These are phyloP conservation scores for Aspergillus fijiensis DNA, from an alignment of 2,329 filamentous ascomycete species.

Conservation along the genomic window DNA sequence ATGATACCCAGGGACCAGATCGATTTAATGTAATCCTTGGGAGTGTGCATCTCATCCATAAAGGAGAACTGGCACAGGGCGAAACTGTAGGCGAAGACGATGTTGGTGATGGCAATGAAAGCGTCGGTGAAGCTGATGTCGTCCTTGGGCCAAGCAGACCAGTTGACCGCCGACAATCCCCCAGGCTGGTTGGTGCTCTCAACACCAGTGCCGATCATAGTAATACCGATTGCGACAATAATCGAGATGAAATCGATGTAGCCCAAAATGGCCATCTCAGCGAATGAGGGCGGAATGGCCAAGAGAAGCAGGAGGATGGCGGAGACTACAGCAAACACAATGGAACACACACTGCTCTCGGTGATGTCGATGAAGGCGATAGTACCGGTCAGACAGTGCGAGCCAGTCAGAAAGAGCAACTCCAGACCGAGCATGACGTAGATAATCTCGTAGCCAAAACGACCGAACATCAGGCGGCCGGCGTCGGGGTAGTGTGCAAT, in stretches of 20 bases:
- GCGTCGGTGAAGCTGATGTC: slow-evolving; percentile 33
- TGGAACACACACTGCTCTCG: slow-evolving; percentile 40
- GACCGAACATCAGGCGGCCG: slow-evolving; percentile 44
- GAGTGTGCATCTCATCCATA: slow-evolving; percentile 29
- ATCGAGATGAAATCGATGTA: slow-evolving; percentile 41
- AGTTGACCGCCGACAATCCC: slow-evolving; percentile 27
- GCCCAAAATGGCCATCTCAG: slow-evolving; percentile 39
- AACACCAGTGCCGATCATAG: slow-evolving; percentile 37
- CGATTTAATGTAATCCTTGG: slow-evolving; percentile 26
- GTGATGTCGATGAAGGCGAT: slow-evolving; percentile 48
- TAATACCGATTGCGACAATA: slow-evolving; percentile 36
- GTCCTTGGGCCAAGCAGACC: slow-evolving; percentile 32
- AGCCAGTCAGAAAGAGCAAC: slow-evolving; percentile 45
- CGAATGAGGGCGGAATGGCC: slow-evolving; percentile 37
- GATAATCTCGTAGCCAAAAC: slow-evolving; percentile 44
- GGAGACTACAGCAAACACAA: slow-evolving; percentile 45
- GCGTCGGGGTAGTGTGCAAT: slow-evolving; percentile 48
- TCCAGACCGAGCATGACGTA: slow-evolving; percentile 46
- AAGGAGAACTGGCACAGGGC: slow-evolving; percentile 33
- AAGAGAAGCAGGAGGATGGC: slow-evolving; percentile 37
- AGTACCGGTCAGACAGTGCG: slow-evolving; percentile 47
- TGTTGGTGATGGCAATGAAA: slow-evolving; percentile 38
- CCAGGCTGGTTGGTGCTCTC: slow-evolving; percentile 25
- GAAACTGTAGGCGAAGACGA: slow-evolving; percentile 46
- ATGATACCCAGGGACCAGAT: slow-evolving; percentile 24